Conservation (phyloP, 140 eudicot genomes). For the Erigeron philadelphicus region DNA sequence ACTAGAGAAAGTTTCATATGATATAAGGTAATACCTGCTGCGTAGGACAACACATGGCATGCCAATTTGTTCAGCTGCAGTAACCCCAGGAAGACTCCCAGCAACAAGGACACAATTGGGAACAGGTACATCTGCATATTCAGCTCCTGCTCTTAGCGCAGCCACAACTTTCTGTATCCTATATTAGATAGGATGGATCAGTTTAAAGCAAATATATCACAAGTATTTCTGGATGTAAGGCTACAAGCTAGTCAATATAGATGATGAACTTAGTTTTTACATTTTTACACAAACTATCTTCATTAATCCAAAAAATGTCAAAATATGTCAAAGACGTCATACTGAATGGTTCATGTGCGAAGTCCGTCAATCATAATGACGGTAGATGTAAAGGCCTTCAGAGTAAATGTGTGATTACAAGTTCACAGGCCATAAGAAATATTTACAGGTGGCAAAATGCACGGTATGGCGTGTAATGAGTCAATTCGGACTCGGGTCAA, state of each 20-base stretch:
- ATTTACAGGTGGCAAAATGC: too few species aligned
- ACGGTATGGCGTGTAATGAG: too few species aligned
- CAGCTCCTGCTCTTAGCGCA: constrained; percentile 85
- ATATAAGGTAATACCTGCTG: constrained; percentile 48
- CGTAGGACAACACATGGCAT: constrained; percentile 93
- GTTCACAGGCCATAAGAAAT: too few species aligned
- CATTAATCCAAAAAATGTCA: too few species aligned
- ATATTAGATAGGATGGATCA: constrained; percentile 12
- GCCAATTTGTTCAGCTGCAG: constrained; percentile 86
- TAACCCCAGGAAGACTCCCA: constrained; percentile 74
- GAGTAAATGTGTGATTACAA: too few species aligned
- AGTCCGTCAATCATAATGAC: too few species aligned
- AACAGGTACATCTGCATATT: constrained; percentile 62
- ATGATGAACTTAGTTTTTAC: neutral
- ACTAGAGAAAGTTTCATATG: neutral
- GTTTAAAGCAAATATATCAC: constrained; percentile 12
- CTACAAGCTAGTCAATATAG: neutral
- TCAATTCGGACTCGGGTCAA: too few species aligned
- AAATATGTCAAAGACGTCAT: too few species aligned
- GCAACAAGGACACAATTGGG: constrained; percentile 71
- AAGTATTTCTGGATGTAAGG: neutral
- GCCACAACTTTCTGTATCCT: constrained; percentile 69
- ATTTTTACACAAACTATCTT: neutral
- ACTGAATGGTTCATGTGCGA: too few species aligned
- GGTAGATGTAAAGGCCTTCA: too few species aligned